phyloP scores from a whole-genome alignment of 2,329 filamentous ascomycete genomes.

The Blastomyces emzantsi region DNA sequence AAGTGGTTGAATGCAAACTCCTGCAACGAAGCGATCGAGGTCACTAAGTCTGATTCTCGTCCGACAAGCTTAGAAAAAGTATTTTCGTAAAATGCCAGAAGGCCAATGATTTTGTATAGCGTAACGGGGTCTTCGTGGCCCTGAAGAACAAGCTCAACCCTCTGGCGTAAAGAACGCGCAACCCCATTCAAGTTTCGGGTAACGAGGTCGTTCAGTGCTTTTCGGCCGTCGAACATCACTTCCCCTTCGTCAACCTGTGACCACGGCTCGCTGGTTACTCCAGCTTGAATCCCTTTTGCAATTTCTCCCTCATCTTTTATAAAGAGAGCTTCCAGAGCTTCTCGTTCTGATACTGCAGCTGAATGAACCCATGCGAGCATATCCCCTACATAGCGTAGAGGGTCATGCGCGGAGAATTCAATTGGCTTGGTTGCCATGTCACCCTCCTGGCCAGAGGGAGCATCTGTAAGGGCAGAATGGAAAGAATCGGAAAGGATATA shows the following conservation, averaged over 20 bases:
- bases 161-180: constrained; percentile 72
- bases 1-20: constrained; percentile 75
- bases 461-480: constrained; percentile 75
- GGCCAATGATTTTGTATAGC: constrained; percentile 81
- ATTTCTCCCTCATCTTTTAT: constrained; percentile 85
- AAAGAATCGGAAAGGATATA: constrained; percentile 81
- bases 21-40: constrained; percentile 59
- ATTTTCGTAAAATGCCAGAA: constrained; percentile 78
- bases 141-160: constrained; percentile 85
- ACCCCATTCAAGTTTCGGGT: constrained; percentile 77
- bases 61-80: constrained; percentile 78
- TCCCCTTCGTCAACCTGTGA: constrained; percentile 53
- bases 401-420: constrained; percentile 85
- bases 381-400: constrained; percentile 83
- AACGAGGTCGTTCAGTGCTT: constrained; percentile 75
- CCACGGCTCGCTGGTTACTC: constrained; percentile 78
- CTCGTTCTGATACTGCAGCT: constrained; percentile 83
- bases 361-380: constrained; percentile 98
- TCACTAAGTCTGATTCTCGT: constrained; percentile 57
- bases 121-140: constrained; percentile 83
- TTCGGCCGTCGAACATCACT: constrained; percentile 64
- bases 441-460: constrained; percentile 47
- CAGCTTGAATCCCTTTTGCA: constrained; percentile 68
- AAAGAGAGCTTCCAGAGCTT: constrained; percentile 85
- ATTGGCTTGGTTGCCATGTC: constrained; percentile 72